A percentile compares a stretch with the other conserved stretches of the same genome.
Evolutionary conservation across 202 grass and related monocot genomes (phyloP).

Genomic region (Musa balbisiana): DNA sequence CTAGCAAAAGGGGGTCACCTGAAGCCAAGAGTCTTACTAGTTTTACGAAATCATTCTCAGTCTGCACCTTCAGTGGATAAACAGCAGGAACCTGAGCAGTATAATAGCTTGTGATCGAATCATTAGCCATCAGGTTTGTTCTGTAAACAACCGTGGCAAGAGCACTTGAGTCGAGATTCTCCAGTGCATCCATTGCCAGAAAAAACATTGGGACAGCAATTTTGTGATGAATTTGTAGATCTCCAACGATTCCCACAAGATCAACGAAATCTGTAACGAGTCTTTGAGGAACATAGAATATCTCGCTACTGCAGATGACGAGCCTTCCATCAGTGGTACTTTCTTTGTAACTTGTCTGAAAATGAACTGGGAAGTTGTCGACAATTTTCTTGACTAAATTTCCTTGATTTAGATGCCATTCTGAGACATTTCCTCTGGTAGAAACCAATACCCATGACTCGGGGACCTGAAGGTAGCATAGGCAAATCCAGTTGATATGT

Average conservation of each 20-base stretch:
- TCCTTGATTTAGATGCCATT: constrained; percentile 92
- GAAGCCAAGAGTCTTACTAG: constrained; percentile 69
- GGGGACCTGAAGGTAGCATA: constrained; percentile 51
- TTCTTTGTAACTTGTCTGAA: constrained; percentile 88
- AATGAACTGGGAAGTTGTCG: constrained; percentile 84
- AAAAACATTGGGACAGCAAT: constrained; percentile 83
- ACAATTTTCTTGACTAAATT: constrained; percentile 68
- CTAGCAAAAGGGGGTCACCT: constrained; percentile 88
- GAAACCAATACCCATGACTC: constrained; percentile 72
- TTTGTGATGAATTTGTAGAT: constrained; percentile 84
- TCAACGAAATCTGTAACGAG: constrained; percentile 91
- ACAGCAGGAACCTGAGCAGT: constrained; percentile 72
- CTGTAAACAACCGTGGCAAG: constrained; percentile 65
- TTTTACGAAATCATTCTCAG: constrained; percentile 90
- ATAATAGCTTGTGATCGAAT: constrained; percentile 75
- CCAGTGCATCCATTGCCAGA: constrained; percentile 62
- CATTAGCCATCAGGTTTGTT: constrained; percentile 48
- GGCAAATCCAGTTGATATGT: neutral
- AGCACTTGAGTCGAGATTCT: constrained; percentile 93
- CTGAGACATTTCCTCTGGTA: constrained; percentile 43
- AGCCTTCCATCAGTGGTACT: constrained; percentile 66
- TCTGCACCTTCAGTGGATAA: constrained; percentile 81
- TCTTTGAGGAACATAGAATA: constrained; percentile 68
- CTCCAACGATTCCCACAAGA: constrained; percentile 66
- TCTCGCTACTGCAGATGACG: constrained; percentile 67